Conservation (phyloP, 2,329 filamentous ascomycete species). For the Pseudocercospora fijiensis region DNA sequence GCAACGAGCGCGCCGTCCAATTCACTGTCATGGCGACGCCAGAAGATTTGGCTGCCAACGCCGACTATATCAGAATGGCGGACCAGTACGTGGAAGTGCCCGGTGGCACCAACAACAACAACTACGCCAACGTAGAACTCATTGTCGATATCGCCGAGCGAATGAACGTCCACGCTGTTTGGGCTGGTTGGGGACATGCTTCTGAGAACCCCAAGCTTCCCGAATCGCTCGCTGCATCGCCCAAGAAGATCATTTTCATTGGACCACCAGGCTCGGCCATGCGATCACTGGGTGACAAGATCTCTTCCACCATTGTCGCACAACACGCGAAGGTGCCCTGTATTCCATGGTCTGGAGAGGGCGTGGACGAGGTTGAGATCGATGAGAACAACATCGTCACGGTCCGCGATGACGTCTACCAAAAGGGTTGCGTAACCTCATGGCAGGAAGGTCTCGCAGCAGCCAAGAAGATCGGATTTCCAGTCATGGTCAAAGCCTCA, state of each 20-base stretch:
- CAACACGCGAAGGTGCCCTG: slow-evolving; percentile 95
- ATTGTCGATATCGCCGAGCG: slow-evolving; percentile 98
- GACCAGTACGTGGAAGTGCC: slow-evolving; percentile 99
- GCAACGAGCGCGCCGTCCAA: slow-evolving; percentile 95
- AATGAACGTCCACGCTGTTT: slow-evolving; percentile 97
- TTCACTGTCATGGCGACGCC: slow-evolving; percentile 99
- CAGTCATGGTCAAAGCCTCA: slow-evolving; percentile 99
- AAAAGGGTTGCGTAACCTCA: slow-evolving; percentile 84
- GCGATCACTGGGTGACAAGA: slow-evolving; percentile 99
- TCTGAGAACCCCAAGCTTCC: slow-evolving; percentile 98
- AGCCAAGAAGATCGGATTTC: slow-evolving; percentile 90
- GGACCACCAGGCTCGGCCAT: slow-evolving; percentile 96
- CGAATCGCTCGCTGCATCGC: slow-evolving; percentile 90
- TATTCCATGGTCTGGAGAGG: slow-evolving; percentile 98
- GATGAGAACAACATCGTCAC: slow-evolving; percentile 87
- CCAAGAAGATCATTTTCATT: slow-evolving; percentile 99
- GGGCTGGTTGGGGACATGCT: slow-evolving; percentile 98
- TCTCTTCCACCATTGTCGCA: slow-evolving; percentile 97
- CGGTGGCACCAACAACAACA: slow-evolving; percentile 99
- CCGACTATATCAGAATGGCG: slow-evolving; percentile 99
- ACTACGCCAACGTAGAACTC: slow-evolving; percentile 98
- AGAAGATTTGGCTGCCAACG: slow-evolving; percentile 94
- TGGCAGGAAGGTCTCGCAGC: slow-evolving; percentile 86
- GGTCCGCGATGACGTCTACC: slow-evolving; percentile 79
- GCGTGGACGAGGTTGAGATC: slow-evolving; percentile 76